phyloP scores from a whole-genome alignment of 1,284 basidiomycete genomes.

The Apiotrichum laibachii region DNA sequence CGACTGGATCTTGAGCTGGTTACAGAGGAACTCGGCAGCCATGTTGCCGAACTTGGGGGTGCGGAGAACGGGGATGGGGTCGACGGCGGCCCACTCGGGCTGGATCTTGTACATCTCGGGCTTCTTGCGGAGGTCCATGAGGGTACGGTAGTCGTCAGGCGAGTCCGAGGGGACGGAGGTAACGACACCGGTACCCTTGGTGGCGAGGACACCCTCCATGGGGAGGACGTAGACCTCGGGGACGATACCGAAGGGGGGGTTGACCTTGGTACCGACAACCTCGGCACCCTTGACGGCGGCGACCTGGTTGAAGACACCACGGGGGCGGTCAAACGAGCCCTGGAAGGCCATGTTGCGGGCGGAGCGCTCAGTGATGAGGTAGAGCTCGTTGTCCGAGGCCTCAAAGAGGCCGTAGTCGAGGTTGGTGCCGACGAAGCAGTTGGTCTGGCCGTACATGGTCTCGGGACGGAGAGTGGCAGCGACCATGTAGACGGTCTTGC shows the following conservation, averaged over 20 bases:
- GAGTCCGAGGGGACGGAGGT: constrained; percentile 98
- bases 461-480: constrained; percentile 95
- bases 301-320: constrained; percentile 70
- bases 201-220: constrained; percentile 94
- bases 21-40: constrained; percentile 81
- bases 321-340: constrained; percentile 65
- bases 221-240: constrained; percentile 92
- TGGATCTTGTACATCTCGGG: constrained; percentile 95
- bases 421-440: constrained; percentile 88
- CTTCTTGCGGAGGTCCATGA: constrained; percentile 93
- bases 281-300: constrained; percentile 72
- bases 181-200: constrained; percentile 98
- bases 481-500: constrained; percentile 83
- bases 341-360: constrained; percentile 99
- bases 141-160: constrained; percentile 90
- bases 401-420: constrained; percentile 93
- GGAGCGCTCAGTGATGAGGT: constrained; percentile 82
- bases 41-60: constrained; percentile 91
- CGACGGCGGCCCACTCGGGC: constrained; percentile 78
- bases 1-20: constrained; percentile 90
- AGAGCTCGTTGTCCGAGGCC: constrained; percentile 79
- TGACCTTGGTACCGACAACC: constrained; percentile 85
- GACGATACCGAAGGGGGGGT: constrained; percentile 78
- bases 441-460: constrained; percentile 99
- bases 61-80: constrained; percentile 82